A percentile compares a stretch with the other conserved stretches of the same genome.
Evolutionary conservation across 2,329 filamentous ascomycete species (phyloP).

Genomic region (Alternaria gaisen): DNA sequence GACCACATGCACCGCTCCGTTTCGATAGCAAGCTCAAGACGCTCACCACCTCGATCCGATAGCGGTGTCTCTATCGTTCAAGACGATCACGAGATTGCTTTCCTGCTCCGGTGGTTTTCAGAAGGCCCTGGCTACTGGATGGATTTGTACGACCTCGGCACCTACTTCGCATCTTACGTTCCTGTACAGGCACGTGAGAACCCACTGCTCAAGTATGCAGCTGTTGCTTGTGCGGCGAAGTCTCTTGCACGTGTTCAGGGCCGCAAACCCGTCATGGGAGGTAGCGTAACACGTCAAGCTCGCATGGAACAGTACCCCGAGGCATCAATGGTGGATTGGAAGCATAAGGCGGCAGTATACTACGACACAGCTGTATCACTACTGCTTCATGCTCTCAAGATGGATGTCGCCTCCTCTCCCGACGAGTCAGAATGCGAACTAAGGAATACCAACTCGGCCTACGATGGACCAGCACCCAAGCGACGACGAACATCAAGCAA

Average conservation of each 20-base stretch:
- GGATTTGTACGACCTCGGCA: slow-evolving; percentile 64
- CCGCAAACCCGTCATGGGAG: slow-evolving; percentile 60
- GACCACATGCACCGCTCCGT: slow-evolving; percentile 38
- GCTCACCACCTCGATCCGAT: slow-evolving; percentile 34
- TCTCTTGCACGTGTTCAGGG: slow-evolving; percentile 65
- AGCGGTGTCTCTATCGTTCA: slow-evolving; percentile 33
- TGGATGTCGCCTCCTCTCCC: slow-evolving; percentile 40
- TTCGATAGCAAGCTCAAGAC: slow-evolving; percentile 35
- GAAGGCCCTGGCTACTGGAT: slow-evolving; percentile 69
- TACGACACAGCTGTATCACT: slow-evolving; percentile 67
- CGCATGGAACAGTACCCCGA: slow-evolving; percentile 63
- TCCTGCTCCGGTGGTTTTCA: slow-evolving; percentile 67
- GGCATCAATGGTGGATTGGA: slow-evolving; percentile 62
- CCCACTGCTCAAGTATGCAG: slow-evolving; percentile 62
- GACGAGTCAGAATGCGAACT: slow-evolving; percentile 42
- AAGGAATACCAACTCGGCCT: slow-evolving; percentile 16
- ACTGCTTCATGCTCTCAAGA: slow-evolving; percentile 49
- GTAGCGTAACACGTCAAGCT: slow-evolving; percentile 58
- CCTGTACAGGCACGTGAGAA: slow-evolving; percentile 64
- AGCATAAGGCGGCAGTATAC: slow-evolving; percentile 67
- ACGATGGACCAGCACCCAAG: slow-evolving; percentile 39
- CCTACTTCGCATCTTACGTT: slow-evolving; percentile 68
- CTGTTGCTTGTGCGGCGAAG: slow-evolving; percentile 70
- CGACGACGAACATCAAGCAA: slow-evolving; percentile 56
- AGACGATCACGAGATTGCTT: slow-evolving; percentile 66